Percentiles rank a stretch among this genome's conserved stretches.
Evolutionary conservation across 345 rosid species (phyloP).

Genomic region (Salix suchowensis): DNA sequence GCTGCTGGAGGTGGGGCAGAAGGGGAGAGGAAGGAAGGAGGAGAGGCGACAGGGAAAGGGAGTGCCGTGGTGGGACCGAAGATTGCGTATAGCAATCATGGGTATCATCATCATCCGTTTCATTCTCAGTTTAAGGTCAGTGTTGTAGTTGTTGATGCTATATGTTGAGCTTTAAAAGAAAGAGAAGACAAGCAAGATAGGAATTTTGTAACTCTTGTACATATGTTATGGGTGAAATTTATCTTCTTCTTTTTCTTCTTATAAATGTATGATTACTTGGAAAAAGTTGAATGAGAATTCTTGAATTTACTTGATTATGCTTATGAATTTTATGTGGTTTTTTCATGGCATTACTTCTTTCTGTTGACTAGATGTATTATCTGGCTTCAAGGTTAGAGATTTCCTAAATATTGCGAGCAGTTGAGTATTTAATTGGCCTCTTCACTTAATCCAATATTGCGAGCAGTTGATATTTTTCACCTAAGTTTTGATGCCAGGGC

Average conservation of each 20-base stretch:
- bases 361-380: neutral
- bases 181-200: slow-evolving; percentile 1
- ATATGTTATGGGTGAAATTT: slow-evolving; percentile 1
- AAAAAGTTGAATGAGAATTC: slow-evolving; percentile 20
- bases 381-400: neutral
- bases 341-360: neutral
- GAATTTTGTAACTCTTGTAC: slow-evolving; percentile 16
- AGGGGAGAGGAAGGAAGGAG: slow-evolving; percentile 59
- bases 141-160: slow-evolving; percentile 30
- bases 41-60: slow-evolving; percentile 35
- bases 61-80: slow-evolving; percentile 38
- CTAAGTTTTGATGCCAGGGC: neutral
- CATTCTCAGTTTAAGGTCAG: slow-evolving; percentile 99
- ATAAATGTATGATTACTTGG: slow-evolving; percentile 5
- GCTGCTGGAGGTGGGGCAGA: slow-evolving; percentile 22
- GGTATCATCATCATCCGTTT: slow-evolving; percentile 75
- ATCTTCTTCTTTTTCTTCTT: neutral
- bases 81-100: slow-evolving; percentile 78
- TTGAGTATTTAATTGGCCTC: neutral
- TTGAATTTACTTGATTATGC: slow-evolving; percentile 5
- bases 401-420: neutral
- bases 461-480: too few species aligned
- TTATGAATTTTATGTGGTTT: neutral
- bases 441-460: neutral
- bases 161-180: slow-evolving; percentile 15